Conservation (phyloP, 192 early-diverging fungal genomes). For the Coemansia guatemalensis region DNA sequence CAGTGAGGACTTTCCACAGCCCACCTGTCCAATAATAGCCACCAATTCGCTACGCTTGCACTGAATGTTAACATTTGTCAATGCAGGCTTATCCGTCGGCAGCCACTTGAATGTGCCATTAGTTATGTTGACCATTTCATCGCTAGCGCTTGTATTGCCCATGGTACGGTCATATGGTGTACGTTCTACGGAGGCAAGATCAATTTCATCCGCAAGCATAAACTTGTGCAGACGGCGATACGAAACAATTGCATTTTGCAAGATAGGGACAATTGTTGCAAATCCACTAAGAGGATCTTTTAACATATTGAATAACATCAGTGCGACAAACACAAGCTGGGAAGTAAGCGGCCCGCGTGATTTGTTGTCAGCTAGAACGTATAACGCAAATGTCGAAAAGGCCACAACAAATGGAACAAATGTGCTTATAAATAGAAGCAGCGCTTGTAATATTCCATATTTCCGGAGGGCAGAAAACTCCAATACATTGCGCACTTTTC, state of each 20-base stretch:
- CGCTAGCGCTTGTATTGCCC: no score
- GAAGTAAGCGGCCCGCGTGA: slow-evolving; percentile 60
- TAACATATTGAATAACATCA: slow-evolving; percentile 80
- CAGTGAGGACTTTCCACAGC: slow-evolving; percentile 73
- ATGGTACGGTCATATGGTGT: no score
- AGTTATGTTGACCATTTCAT: slow-evolving; percentile 16
- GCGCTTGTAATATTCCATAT: slow-evolving; percentile 69
- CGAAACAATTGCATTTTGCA: background rate
- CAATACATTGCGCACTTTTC: slow-evolving; percentile 65
- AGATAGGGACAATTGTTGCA: slow-evolving; percentile 67
- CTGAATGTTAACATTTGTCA: slow-evolving; percentile 43
- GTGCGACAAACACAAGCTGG: slow-evolving; percentile 78
- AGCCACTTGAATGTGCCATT: slow-evolving; percentile 58
- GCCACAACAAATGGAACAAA: slow-evolving; percentile 90
- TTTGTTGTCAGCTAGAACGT: slow-evolving; percentile 59
- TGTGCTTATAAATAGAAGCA: slow-evolving; percentile 74
- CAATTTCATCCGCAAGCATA: no score
- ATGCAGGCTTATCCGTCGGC: slow-evolving; percentile 25
- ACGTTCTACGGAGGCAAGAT: no score
- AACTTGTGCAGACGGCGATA: no score
- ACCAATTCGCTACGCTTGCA: slow-evolving; percentile 45
- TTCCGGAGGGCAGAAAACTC: slow-evolving; percentile 81
- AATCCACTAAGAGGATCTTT: slow-evolving; percentile 67
- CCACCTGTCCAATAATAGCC: slow-evolving; percentile 69
- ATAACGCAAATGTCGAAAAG: slow-evolving; percentile 74